Conservation (phyloP, 768 basidiomycete genomes). For the Lentinula lateritia region DNA sequence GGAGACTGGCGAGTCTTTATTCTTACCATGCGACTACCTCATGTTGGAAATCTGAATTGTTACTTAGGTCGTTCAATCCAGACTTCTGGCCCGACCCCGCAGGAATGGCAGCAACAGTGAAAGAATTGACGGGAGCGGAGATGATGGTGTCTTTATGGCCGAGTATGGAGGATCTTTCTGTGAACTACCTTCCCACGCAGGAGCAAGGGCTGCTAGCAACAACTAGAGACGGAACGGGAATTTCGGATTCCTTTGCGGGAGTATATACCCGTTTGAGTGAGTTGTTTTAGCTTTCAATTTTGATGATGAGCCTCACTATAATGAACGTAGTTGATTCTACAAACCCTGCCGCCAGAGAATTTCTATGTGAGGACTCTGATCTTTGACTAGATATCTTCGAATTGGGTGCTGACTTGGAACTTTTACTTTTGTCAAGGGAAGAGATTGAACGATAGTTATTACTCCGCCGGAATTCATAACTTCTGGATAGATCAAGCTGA, state of each 20-base stretch:
- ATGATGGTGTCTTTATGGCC: conserved; percentile 36
- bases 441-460: conserved; percentile 29
- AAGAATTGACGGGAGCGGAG: conserved; percentile 28
- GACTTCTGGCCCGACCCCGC: conserved; percentile 29
- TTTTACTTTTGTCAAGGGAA: conserved; percentile 19
- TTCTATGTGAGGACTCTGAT: conserved; percentile 20
- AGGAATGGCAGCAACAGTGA: conserved; percentile 27
- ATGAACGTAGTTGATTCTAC: conserved; percentile 24
- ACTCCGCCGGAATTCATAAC: conserved; percentile 30
- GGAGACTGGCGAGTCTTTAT: conserved; percentile 25
- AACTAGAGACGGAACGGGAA: conserved; percentile 28
- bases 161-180: conserved; percentile 30
- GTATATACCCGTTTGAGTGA: conserved; percentile 27
- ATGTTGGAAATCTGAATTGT: background rate
- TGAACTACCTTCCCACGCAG: conserved; percentile 26
- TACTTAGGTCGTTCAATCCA: conserved; percentile 26
- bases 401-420: background rate
- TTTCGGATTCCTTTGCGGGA: conserved; percentile 29
- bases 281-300: background rate
- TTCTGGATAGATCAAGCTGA: conserved; percentile 36
- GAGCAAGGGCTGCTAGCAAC: conserved; percentile 25
- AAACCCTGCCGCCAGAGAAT: conserved; percentile 29
- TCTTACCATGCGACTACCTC: background rate
- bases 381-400: background rate
- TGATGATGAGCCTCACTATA: background rate